These are phyloP conservation scores for Peniophora sp. DNA, from an alignment of 1,284 basidiomycete genomes.

Conservation along the genomic window DNA sequence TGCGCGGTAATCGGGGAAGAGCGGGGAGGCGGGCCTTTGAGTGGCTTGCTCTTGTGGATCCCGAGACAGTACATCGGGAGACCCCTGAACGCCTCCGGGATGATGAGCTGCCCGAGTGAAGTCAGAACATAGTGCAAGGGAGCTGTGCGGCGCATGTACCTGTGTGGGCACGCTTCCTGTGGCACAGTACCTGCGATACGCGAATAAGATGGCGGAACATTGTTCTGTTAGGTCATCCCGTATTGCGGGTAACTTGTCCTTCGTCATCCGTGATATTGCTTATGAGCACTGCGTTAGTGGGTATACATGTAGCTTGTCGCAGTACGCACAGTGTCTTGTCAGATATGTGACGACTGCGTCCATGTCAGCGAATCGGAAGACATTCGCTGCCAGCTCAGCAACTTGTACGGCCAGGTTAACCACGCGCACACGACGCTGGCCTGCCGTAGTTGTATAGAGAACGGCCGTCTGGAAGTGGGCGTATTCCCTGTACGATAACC, in stretches of 20 bases:
- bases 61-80: conserved; percentile 82
- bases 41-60: conserved; percentile 84
- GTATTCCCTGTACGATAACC: conserved; percentile 70
- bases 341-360: conserved; percentile 76
- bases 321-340: conserved; percentile 66
- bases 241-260: conserved; percentile 66
- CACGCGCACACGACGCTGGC: conserved; percentile 80
- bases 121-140: neutral
- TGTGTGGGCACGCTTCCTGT: conserved; percentile 77
- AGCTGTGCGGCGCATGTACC: conserved; percentile 32
- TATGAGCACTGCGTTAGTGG: conserved; percentile 5
- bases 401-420: conserved; percentile 83
- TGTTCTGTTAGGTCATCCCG: conserved; percentile 81
- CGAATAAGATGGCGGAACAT: conserved; percentile 78
- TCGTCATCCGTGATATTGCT: conserved; percentile 66
- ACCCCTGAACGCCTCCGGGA: conserved; percentile 91
- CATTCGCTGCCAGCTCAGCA: conserved; percentile 79
- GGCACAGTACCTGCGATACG: conserved; percentile 90
- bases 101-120: conserved; percentile 57
- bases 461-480: conserved; percentile 89
- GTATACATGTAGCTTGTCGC: conserved; percentile 2
- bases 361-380: conserved; percentile 91
- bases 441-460: conserved; percentile 77
- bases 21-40: conserved; percentile 61
- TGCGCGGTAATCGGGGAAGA: conserved; percentile 3